Conservation (phyloP, 164 flowering plant species). For the Pachysandra terminalis region DNA sequence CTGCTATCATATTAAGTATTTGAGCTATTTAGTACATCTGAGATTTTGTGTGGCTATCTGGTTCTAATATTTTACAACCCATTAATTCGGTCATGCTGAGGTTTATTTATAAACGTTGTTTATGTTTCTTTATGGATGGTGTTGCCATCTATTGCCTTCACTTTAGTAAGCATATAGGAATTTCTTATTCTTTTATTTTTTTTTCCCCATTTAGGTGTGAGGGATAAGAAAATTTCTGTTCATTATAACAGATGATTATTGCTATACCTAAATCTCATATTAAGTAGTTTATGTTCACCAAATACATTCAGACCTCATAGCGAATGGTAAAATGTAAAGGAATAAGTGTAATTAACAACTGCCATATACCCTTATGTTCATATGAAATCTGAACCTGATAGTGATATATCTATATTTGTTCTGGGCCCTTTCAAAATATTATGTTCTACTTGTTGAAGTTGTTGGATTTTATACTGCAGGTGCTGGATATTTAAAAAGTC, state of each 20-base stretch:
- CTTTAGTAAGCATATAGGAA: too few relatives aligned
- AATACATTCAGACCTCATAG: not conserved
- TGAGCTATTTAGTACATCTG: not conserved
- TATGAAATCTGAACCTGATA: too few relatives aligned
- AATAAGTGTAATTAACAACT: too few relatives aligned
- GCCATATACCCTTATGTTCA: too few relatives aligned
- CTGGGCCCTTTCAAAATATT: not conserved
- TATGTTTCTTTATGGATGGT: too few relatives aligned
- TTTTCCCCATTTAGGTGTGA: too few relatives aligned
- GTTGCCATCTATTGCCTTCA: too few relatives aligned
- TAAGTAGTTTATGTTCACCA: not conserved
- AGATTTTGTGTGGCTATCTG: not conserved
- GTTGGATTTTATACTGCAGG: slow-evolving; percentile 27
- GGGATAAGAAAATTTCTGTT: too few relatives aligned
- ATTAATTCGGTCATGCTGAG: too few relatives aligned
- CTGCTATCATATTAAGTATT: not conserved
- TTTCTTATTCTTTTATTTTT: too few relatives aligned
- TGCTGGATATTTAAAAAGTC: slow-evolving; percentile 25
- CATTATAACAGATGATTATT: not conserved
- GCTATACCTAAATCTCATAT: not conserved
- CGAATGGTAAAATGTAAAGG: not conserved
- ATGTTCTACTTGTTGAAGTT: not conserved
- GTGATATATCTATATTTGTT: not conserved
- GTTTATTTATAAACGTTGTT: too few relatives aligned
- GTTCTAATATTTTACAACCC: not conserved